phyloP scores from a whole-genome alignment of 2,329 filamentous ascomycete species.

The Fonsecaea erecta region DNA sequence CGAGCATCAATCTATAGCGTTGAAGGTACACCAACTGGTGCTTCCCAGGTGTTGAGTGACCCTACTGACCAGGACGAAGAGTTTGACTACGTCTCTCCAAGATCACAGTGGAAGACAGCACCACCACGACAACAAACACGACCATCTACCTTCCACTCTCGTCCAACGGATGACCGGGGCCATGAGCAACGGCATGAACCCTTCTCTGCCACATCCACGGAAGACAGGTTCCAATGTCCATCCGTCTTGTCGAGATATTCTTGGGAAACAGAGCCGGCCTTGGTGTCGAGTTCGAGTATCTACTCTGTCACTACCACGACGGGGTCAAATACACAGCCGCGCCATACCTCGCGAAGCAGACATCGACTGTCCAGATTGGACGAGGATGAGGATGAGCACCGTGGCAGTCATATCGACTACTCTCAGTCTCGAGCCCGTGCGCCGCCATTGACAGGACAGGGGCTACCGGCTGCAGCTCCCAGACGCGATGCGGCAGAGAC shows the following conservation, averaged over 20 bases:
- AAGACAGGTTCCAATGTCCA: not conserved
- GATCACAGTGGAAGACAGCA: conserved; percentile 19
- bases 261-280: conserved; percentile 15
- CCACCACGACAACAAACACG: not conserved
- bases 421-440: not conserved
- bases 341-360: not conserved
- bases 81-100: conserved; percentile 15
- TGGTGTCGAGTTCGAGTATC: conserved; percentile 1
- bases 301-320: conserved; percentile 4
- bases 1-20: conserved; percentile 4
- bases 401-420: not conserved
- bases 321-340: not conserved
- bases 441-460: not conserved
- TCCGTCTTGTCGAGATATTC: conserved; percentile 3
- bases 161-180: too few species aligned
- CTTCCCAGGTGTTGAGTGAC: not conserved
- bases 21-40: not conserved
- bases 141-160: not conserved
- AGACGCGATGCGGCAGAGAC: conserved; percentile 22
- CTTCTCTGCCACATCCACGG: not conserved
- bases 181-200: too few species aligned
- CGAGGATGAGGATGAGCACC: not conserved
- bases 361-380: not conserved
- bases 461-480: too few species aligned
- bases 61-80: not conserved